A percentile compares a stretch with the other conserved stretches of the same genome.
These are phyloP conservation scores for Daldinia bambusicola DNA, from an alignment of 495 filamentous ascomycete genomes.

Conservation along the genomic window DNA sequence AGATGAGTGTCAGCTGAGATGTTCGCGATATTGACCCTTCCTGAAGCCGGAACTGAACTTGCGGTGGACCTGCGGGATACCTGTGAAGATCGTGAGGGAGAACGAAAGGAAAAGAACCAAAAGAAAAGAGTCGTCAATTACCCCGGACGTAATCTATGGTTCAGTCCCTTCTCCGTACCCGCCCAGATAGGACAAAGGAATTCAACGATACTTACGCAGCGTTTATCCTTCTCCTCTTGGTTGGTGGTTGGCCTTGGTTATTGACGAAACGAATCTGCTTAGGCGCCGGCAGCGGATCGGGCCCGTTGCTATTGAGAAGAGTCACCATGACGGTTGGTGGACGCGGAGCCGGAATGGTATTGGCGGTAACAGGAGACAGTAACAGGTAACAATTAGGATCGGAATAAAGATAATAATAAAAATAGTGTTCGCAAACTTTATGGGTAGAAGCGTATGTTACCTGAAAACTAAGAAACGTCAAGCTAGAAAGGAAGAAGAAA, in stretches of 20 bases:
- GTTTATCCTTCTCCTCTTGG: slow-evolving; percentile 82
- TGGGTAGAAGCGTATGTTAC: not conserved
- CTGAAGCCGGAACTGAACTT: slow-evolving; percentile 47
- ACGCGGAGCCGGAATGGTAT: not conserved
- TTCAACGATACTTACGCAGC: slow-evolving; percentile 70
- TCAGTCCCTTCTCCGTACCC: slow-evolving; percentile 32
- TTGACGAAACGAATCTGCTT: slow-evolving; percentile 81
- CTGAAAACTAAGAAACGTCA: slow-evolving; percentile 1
- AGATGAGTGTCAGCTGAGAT: slow-evolving; percentile 32
- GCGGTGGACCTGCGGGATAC: slow-evolving; percentile 37
- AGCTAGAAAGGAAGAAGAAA: slow-evolving; percentile 17
- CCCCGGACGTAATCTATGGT: slow-evolving; percentile 20
- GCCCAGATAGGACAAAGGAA: slow-evolving; percentile 38
- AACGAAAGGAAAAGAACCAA: slow-evolving; percentile 24
- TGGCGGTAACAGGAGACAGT: not conserved
- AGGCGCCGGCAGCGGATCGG: slow-evolving; percentile 54
- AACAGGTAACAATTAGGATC: not conserved
- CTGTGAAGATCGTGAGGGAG: slow-evolving; percentile 35
- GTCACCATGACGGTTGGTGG: slow-evolving; percentile 49
- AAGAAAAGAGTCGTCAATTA: slow-evolving; percentile 41
- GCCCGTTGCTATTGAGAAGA: slow-evolving; percentile 51
- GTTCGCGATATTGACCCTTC: slow-evolving; percentile 33
- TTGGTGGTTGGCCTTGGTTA: slow-evolving; percentile 82
- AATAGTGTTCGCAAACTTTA: slow-evolving; percentile 10
- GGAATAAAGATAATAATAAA: slow-evolving; percentile 4